Base-by-base conservation (phyloP, 352 stramenopile genomes). In the Pythium chondricola region DNA sequence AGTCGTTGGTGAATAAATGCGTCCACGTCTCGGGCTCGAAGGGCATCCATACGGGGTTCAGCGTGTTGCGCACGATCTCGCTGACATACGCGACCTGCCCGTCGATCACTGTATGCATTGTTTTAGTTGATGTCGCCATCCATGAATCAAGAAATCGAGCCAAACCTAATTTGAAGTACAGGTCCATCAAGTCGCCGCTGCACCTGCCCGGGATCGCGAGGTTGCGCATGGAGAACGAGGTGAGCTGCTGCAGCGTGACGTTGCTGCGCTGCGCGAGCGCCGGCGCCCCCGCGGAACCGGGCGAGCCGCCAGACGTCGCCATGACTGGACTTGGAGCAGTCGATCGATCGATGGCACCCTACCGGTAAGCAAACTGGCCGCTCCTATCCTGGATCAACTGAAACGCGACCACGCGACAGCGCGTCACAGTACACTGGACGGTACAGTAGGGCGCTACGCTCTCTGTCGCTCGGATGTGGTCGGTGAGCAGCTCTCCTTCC, bases 41-140 rank as follows among this genome's bases (percentile, higher is more conserved):
- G 8, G 79, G 79, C 53, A 91, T 69, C 79, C 79, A 91, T 54
- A 91, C 76, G 10, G 79, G 79, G 53, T 91, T 91, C 16, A 91
- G 62, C 32, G 79, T 91, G 43, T 66, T 71, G 30, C 63, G 65
- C 47, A 66, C 76, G 31, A 86, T 66, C 54, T 91, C 79, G 41
- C 79, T 91, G 54, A 83, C 68, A 41, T 91, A 91, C 35, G 88
- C 61, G 20, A 83, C 64, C 13, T 71, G 74, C 16, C 63, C 60
- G 40, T 88, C 79, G 33, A 91, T 61, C 39, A 85, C 79, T 89
- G 48, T 24, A 14, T 44, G 41, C 16, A 59, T 13, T 33, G 29
- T n/a, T n/a, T n/a, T n/a, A n/a, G n/a, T n/a, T n/a, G n/a, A n/a
- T n/a, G n/a, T n/a, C 29, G 17, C 20, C 40, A 43, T 36, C 13